Conservation (phyloP, 73 alveolate genomes). For the Paramecium biaurelia region DNA sequence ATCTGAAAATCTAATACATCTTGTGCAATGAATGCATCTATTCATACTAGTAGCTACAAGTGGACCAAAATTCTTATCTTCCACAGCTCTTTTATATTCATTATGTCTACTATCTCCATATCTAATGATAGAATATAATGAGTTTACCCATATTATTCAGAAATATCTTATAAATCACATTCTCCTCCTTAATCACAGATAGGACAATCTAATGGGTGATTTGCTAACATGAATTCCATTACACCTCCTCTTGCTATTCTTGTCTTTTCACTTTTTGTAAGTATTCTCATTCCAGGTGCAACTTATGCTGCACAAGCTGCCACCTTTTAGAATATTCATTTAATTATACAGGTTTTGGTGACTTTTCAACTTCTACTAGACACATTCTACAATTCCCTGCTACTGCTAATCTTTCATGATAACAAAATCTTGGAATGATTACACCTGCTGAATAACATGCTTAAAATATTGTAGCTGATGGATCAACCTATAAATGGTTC, state of each 20-base stretch:
- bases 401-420: conserved; percentile 79
- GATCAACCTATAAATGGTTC: conserved; percentile 60
- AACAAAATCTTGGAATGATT: conserved; percentile 70
- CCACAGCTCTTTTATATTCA: conserved; percentile 93
- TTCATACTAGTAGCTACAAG: conserved; percentile 84
- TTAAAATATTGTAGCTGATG: conserved; percentile 67
- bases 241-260: conserved; percentile 93
- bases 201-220: conserved; percentile 95
- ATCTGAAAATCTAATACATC: conserved; percentile 87
- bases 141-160: conserved; percentile 79
- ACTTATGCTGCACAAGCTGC: conserved; percentile 90
- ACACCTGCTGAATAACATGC: conserved; percentile 74
- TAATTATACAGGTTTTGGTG: conserved; percentile 79
- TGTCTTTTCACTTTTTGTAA: conserved; percentile 85
- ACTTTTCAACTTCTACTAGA: conserved; percentile 87
- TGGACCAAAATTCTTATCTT: conserved; percentile 90
- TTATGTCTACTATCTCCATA: conserved; percentile 78
- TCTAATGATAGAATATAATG: neutral
- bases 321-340: conserved; percentile 1
- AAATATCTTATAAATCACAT: conserved; percentile 89
- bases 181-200: conserved; percentile 97
- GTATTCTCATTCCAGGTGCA: conserved; percentile 86
- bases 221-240: conserved; percentile 91
- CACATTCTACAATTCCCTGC: conserved; percentile 96
- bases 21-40: conserved; percentile 93